Conservation (phyloP, 1,284 basidiomycete genomes). For the Ceratobasidium sp. region DNA sequence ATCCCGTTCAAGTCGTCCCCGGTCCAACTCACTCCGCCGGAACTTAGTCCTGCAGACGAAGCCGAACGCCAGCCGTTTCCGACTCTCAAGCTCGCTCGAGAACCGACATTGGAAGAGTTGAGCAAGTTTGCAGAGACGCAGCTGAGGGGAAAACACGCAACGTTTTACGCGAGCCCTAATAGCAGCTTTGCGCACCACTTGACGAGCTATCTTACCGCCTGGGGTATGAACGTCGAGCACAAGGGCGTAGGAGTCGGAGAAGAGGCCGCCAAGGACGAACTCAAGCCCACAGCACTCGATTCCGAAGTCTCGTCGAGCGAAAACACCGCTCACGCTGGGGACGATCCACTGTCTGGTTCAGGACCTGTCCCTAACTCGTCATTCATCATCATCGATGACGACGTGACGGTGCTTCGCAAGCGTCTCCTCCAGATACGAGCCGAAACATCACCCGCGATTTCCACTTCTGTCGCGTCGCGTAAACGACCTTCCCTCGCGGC, state of each 20-base stretch:
- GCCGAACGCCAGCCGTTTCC: conserved; percentile 56
- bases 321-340: neutral
- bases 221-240: conserved; percentile 93
- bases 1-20: conserved; percentile 58
- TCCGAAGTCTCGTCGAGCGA: neutral
- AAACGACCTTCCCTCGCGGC: conserved; percentile 83
- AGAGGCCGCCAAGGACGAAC: conserved; percentile 41
- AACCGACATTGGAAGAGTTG: conserved; percentile 84
- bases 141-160: conserved; percentile 84
- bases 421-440: conserved; percentile 72
- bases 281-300: neutral
- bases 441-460: conserved; percentile 57
- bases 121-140: conserved; percentile 79
- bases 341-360: neutral
- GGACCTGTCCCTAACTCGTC: conserved; percentile 55
- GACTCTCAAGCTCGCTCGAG: conserved; percentile 67
- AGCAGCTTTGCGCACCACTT: conserved; percentile 92
- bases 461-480: conserved; percentile 55
- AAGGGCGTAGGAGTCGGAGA: conserved; percentile 47
- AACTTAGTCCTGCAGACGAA: conserved; percentile 64
- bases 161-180: conserved; percentile 83
- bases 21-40: conserved; percentile 56
- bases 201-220: conserved; percentile 90
- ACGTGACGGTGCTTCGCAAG: conserved; percentile 79
- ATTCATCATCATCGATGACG: conserved; percentile 92